Evolutionary conservation across 225 moss, liverwort and hornwort genomes (phyloP), one percentile per base, ranked within the genome.

Genomic region (Marchantia paleacea): DNA sequence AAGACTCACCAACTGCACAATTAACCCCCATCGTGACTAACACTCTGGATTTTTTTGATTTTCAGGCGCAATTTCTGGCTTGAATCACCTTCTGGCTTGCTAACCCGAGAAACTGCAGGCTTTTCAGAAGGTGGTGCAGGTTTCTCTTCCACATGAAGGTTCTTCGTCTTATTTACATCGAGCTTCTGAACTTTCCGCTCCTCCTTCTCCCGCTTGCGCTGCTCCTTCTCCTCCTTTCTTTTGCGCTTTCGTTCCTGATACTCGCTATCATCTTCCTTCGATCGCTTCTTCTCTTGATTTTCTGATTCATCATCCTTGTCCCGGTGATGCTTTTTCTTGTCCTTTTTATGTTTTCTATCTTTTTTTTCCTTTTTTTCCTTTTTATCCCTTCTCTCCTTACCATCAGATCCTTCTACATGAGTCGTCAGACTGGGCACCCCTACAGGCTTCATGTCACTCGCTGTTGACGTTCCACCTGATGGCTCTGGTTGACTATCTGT

Each of bases 191-290:
- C 81, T 79, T 91, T 96, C 9, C 84, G 85, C 39, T 90, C 88
- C 76, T 93, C 92, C 80, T 86, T 86, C 48, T 93, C 88, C 49
- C 82, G 84, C 76, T 89, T 91, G n/a, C 89, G 88, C 72, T 82
- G 89, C 79, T 91, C 91, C 83, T 90, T 91, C 76, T 93, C 92
- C 76, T 92, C 90, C 80, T 90, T 94, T 83, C 92, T 91, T 81
- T 91, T 93, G 53, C 92, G 86, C 74, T 96, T 93, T 84, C 87
- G 90, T 82, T 94, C 94, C 65, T 92, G 80, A 75, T 94, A 92
- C 84, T 93, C 94, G 0, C 85, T 86, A 76, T 96, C 93, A 62
- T 84, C 92, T 77, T 93, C 90, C 85, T 85, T 93, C 12, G 90
- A 85, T 61, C 89, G 87, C 84, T 92, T 97, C 68, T 85, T 93